Percentiles rank a stretch among this genome's conserved stretches.
phyloP scores from a whole-genome alignment of 331 rosid species.

The Spiraea crenata region DNA sequence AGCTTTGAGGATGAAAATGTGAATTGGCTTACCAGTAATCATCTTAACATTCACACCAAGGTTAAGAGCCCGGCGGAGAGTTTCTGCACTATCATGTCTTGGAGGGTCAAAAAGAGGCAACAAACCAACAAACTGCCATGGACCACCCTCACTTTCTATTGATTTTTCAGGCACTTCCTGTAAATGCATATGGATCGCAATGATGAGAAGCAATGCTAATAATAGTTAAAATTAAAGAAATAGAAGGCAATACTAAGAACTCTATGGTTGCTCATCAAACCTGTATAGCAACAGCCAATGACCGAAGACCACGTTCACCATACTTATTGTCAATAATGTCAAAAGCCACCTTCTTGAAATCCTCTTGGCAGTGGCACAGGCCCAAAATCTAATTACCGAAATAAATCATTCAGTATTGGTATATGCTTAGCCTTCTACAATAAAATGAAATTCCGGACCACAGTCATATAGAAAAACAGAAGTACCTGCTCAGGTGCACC shows the following conservation, averaged over 20 bases:
- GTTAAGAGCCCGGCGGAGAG: constrained; percentile 89
- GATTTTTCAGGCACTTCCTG: constrained; percentile 84
- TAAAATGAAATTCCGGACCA: background rate
- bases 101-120: constrained; percentile 95
- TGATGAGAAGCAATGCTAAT: background rate
- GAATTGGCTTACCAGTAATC: constrained; percentile 82
- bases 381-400: constrained; percentile 53
- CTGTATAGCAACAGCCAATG: constrained; percentile 94
- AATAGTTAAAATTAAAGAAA: background rate
- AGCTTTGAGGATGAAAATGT: background rate
- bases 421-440: constrained; percentile 4
- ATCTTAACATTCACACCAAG: constrained; percentile 98
- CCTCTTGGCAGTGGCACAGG: constrained; percentile 84
- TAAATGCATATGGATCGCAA: constrained; percentile 25
- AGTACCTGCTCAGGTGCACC: constrained; percentile 99
- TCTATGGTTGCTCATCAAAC: constrained; percentile 33
- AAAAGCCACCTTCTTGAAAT: constrained; percentile 66
- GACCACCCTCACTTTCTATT: constrained; percentile 71
- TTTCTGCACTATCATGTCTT: constrained; percentile 96
- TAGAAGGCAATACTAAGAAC: constrained; percentile 3
- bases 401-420: constrained; percentile 1
- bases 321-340: constrained; percentile 80
- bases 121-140: constrained; percentile 97
- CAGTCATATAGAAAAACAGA: constrained; percentile 5
- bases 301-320: constrained; percentile 97